These are phyloP conservation scores for Solanum paucissectum DNA, from an alignment of 257 asterid species.

Conservation along the genomic window DNA sequence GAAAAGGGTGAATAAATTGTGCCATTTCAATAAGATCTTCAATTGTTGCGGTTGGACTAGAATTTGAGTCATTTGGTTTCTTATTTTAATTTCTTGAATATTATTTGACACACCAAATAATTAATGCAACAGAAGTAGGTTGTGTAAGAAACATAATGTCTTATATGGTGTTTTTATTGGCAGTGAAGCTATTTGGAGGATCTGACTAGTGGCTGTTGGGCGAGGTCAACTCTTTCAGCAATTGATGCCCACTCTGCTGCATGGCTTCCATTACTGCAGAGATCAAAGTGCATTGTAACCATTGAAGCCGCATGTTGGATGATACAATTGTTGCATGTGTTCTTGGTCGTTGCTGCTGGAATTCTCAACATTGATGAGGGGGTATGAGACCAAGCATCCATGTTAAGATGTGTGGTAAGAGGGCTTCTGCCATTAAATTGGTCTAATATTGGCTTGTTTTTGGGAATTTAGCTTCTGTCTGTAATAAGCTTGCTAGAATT, in stretches of 20 bases:
- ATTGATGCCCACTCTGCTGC: background rate
- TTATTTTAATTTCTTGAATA: background rate
- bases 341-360: background rate
- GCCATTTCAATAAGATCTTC: background rate
- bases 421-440: background rate
- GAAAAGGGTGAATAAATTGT: background rate
- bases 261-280: background rate
- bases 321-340: background rate
- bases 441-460: background rate
- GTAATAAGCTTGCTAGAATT: background rate
- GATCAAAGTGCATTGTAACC: background rate
- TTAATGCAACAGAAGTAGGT: background rate
- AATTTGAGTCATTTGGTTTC: background rate
- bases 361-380: background rate
- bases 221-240: slow-evolving; percentile 1
- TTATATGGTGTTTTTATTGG: background rate
- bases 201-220: background rate
- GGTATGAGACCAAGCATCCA: background rate
- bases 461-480: background rate
- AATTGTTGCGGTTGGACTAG: background rate
- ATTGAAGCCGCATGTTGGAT: background rate
- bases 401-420: background rate
- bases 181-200: background rate
- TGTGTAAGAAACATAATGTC: background rate
- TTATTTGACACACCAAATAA: background rate